phyloP scores from a whole-genome alignment of 768 basidiomycete genomes.

The Boletales sp. region DNA sequence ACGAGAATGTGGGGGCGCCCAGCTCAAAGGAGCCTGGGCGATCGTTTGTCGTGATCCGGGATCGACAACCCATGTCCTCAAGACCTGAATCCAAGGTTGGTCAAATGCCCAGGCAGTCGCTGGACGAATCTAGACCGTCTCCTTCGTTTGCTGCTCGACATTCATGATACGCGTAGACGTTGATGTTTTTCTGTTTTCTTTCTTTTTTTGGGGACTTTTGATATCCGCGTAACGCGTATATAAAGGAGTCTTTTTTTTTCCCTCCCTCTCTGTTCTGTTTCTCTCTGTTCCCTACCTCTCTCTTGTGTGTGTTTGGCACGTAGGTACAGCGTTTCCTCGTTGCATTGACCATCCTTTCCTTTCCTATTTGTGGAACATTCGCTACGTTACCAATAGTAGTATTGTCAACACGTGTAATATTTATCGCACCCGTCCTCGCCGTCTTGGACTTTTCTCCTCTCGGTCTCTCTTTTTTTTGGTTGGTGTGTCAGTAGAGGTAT shows the following conservation, averaged over 20 bases:
- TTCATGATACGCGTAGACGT: conserved; percentile 15
- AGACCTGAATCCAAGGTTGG: conserved; percentile 20
- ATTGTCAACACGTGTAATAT: conserved; percentile 28
- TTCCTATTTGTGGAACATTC: conserved; percentile 8
- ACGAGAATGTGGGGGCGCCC: conserved; percentile 24
- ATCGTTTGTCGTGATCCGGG: conserved; percentile 72
- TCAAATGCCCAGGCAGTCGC: conserved; percentile 25
- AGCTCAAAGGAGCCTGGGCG: conserved; percentile 38
- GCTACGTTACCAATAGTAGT: conserved; percentile 23
- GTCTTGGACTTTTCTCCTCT: conserved; percentile 14
- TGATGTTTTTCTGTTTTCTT: neutral
- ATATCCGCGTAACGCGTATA: conserved; percentile 14
- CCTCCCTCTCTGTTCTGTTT: neutral
- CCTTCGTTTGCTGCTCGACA: conserved; percentile 27
- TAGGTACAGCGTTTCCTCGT: conserved; percentile 7
- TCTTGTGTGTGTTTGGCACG: conserved; percentile 1
- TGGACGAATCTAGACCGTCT: conserved; percentile 26
- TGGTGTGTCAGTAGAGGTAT: conserved; percentile 17
- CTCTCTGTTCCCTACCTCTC: neutral
- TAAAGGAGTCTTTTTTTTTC: neutral
- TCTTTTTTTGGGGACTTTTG: conserved; percentile 4
- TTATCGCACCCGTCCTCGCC: conserved; percentile 14
- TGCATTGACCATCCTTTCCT: conserved; percentile 11
- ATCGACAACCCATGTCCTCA: conserved; percentile 40
- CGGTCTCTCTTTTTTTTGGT: conserved; percentile 2